Evolutionary conservation across 1,284 basidiomycete genomes (phyloP).

Genomic region (Neolentinus lepideus): DNA sequence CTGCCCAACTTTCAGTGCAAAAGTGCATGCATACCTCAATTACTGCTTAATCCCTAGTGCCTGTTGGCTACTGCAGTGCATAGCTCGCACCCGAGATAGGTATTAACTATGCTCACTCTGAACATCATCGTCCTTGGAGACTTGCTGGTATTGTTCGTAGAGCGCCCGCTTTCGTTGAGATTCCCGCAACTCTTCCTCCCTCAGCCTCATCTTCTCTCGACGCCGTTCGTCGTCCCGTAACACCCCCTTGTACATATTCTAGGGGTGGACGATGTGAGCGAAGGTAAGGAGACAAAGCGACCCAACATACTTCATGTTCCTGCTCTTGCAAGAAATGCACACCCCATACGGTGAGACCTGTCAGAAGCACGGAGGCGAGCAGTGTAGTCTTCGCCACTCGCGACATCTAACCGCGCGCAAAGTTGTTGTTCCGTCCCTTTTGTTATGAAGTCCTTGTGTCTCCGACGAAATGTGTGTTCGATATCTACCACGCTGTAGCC

Average conservation of each 20-base stretch:
- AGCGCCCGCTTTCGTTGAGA: conserved; percentile 57
- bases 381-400: conserved; percentile 76
- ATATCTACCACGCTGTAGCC: no score
- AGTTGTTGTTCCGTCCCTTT: no score
- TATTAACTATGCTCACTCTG: neutral
- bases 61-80: no score
- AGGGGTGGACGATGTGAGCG: neutral
- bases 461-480: no score
- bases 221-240: conserved; percentile 81
- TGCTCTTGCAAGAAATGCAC: conserved; percentile 87
- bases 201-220: conserved; percentile 60
- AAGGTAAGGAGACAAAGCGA: conserved; percentile 5
- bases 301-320: conserved; percentile 69
- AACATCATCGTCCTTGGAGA: conserved; percentile 18
- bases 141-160: conserved; percentile 61
- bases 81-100: no score
- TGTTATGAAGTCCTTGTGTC: no score
- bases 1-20: no score
- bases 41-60: no score
- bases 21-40: no score
- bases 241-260: conserved; percentile 91
- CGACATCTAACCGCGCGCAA: conserved; percentile 53
- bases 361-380: conserved; percentile 56
- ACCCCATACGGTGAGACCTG: conserved; percentile 76
- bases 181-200: conserved; percentile 59